Percentiles rank a stretch among this genome's conserved stretches.
Evolutionary conservation across 2,329 filamentous ascomycete species (phyloP).

Genomic region (Aspergillus ochraceus): DNA sequence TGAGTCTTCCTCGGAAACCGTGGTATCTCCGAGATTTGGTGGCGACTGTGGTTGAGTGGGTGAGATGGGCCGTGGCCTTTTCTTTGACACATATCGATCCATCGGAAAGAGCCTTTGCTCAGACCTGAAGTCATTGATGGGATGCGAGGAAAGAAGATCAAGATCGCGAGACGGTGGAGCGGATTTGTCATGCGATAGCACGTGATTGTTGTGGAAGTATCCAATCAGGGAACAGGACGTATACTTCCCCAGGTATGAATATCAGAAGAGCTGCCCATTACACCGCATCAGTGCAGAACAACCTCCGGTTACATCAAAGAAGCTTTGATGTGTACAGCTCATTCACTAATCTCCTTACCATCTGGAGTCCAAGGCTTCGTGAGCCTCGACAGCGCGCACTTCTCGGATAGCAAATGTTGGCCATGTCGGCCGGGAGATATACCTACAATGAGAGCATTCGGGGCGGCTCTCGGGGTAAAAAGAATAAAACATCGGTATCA

Average conservation of each 20-base stretch:
- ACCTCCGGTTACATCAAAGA: too few relatives aligned
- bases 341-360: too few relatives aligned
- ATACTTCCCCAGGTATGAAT: not conserved
- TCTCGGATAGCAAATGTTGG: too few relatives aligned
- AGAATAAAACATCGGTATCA: too few relatives aligned
- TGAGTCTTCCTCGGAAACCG: conserved; percentile 62
- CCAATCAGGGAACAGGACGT: conserved; percentile 25
- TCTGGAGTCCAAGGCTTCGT: too few relatives aligned
- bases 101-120: conserved; percentile 30
- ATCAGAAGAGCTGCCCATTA: too few relatives aligned
- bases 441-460: too few relatives aligned
- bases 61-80: conserved; percentile 30
- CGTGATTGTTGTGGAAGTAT: conserved; percentile 28
- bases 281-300: too few relatives aligned
- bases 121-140: conserved; percentile 20
- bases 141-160: not conserved
- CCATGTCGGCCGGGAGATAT: too few relatives aligned
- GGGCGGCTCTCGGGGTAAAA: too few relatives aligned
- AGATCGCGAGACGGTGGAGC: not conserved
- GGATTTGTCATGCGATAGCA: conserved; percentile 10
- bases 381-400: too few relatives aligned
- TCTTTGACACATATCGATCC: conserved; percentile 43
- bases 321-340: too few relatives aligned
- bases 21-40: conserved; percentile 13
- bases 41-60: not conserved